phyloP scores from a whole-genome alignment of 2,329 filamentous ascomycete genomes.

The Orbilia brochopaga region DNA sequence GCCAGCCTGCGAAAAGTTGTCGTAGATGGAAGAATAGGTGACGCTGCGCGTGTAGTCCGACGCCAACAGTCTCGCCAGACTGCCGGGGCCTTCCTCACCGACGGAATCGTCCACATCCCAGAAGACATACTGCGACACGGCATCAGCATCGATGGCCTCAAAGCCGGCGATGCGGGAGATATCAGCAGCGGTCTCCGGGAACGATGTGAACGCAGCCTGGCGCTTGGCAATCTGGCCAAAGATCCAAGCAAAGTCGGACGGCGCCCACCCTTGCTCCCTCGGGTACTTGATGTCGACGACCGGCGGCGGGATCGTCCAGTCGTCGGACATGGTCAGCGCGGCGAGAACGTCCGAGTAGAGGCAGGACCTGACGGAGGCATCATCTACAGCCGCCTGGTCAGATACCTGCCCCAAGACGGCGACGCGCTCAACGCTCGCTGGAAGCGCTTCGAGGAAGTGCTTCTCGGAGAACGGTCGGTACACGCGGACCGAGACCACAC shows the following conservation, averaged over 20 bases:
- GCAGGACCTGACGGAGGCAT: constrained; percentile 77
- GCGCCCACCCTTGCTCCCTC: constrained; percentile 70
- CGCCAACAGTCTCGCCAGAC: constrained; percentile 67
- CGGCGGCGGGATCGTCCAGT: constrained; percentile 67
- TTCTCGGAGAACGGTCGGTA: constrained; percentile 97
- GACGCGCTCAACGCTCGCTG: constrained; percentile 74
- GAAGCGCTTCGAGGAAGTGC: constrained; percentile 82
- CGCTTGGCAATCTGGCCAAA: constrained; percentile 61
- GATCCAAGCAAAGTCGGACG: constrained; percentile 61
- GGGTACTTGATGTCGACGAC: constrained; percentile 90
- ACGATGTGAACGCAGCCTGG: constrained; percentile 57
- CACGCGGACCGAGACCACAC: constrained; percentile 86
- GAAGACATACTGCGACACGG: constrained; percentile 74
- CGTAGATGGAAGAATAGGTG: constrained; percentile 65
- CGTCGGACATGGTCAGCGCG: constrained; percentile 77
- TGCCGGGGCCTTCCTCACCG: constrained; percentile 69
- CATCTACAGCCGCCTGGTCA: constrained; percentile 73
- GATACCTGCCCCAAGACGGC: constrained; percentile 88
- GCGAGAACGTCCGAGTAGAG: constrained; percentile 92
- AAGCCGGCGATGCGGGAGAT: constrained; percentile 61
- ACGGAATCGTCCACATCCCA: constrained; percentile 84
- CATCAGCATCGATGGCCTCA: constrained; percentile 56
- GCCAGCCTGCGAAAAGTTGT: constrained; percentile 75
- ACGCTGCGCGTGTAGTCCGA: constrained; percentile 68
- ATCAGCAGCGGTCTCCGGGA: constrained; percentile 61